Evolutionary conservation across 148 eudicot genomes (phyloP).

Genomic region (Camellia sinensis): DNA sequence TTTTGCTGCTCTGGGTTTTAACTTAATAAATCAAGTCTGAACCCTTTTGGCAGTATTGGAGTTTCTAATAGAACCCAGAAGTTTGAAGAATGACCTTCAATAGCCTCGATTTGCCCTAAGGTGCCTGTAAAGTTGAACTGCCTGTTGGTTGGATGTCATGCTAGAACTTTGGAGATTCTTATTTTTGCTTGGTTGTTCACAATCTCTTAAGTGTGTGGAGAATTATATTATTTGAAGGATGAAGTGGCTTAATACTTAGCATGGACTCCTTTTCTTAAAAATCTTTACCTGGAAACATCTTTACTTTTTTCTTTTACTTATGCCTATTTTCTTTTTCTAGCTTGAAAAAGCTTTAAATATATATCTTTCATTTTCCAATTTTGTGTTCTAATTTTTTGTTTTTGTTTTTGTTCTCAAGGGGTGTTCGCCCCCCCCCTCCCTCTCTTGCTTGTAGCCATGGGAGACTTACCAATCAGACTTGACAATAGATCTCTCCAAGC

Average conservation of each 20-base stretch:
- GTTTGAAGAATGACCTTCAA: background rate
- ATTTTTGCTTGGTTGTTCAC: background rate
- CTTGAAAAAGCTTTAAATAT: background rate
- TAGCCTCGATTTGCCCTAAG: background rate
- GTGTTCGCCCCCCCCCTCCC: background rate
- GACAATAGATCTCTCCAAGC: constrained; percentile 69
- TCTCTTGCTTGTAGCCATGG: constrained; percentile 70
- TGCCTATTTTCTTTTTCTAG: background rate
- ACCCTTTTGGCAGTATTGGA: background rate
- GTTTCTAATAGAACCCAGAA: background rate
- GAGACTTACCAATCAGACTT: constrained; percentile 62
- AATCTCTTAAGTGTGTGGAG: background rate
- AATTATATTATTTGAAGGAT: background rate
- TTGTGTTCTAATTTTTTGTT: background rate
- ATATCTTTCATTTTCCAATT: background rate
- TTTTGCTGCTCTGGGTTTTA: background rate
- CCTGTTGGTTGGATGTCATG: background rate
- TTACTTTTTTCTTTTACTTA: background rate
- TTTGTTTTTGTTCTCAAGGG: too few species aligned
- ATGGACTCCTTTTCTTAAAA: background rate
- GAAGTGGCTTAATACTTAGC: background rate
- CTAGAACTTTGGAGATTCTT: background rate
- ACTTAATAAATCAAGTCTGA: background rate
- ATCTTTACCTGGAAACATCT: background rate
- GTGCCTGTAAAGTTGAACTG: background rate